These are phyloP conservation scores for Laburnicola sp. DNA, from an alignment of 2,329 filamentous ascomycete species.

Conservation along the genomic window DNA sequence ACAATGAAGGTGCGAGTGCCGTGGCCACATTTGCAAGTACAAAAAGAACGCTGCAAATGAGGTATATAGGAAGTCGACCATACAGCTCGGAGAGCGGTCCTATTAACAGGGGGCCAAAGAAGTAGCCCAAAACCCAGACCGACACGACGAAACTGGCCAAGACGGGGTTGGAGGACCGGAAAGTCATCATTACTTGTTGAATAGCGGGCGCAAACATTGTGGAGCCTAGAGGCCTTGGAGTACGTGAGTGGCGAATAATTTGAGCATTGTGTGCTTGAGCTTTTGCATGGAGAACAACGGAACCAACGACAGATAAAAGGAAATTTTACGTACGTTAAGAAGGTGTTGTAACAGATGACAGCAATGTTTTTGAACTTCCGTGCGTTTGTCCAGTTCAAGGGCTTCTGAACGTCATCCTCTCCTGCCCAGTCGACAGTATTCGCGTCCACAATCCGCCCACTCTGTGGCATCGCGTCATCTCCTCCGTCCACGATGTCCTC, in stretches of 20 bases:
- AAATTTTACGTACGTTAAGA: conserved; percentile 27
- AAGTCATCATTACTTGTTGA: conserved; percentile 23
- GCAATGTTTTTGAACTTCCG: conserved; percentile 29
- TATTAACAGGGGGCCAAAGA: conserved; percentile 31
- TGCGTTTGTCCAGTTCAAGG: conserved; percentile 30
- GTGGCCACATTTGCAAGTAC: conserved; percentile 61
- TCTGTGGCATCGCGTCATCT: background rate
- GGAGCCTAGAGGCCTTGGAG: conserved; percentile 27
- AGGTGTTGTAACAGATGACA: conserved; percentile 29
- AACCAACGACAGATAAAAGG: conserved; percentile 1
- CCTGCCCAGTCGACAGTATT: conserved; percentile 20
- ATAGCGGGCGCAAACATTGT: conserved; percentile 32
- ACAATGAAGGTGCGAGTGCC: conserved; percentile 53
- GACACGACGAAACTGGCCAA: conserved; percentile 29
- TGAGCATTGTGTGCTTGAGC: background rate
- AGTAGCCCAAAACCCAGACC: conserved; percentile 33
- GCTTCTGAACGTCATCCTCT: conserved; percentile 29
- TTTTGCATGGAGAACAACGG: background rate
- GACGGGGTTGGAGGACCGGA: conserved; percentile 19
- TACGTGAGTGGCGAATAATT: background rate
- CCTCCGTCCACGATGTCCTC: background rate
- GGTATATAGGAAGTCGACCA: conserved; percentile 51
- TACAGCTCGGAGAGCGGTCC: conserved; percentile 34
- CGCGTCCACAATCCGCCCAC: background rate
- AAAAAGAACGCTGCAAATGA: conserved; percentile 60